These are phyloP conservation scores for Bertia moriformis DNA, from an alignment of 2,329 filamentous ascomycete genomes.

Conservation along the genomic window DNA sequence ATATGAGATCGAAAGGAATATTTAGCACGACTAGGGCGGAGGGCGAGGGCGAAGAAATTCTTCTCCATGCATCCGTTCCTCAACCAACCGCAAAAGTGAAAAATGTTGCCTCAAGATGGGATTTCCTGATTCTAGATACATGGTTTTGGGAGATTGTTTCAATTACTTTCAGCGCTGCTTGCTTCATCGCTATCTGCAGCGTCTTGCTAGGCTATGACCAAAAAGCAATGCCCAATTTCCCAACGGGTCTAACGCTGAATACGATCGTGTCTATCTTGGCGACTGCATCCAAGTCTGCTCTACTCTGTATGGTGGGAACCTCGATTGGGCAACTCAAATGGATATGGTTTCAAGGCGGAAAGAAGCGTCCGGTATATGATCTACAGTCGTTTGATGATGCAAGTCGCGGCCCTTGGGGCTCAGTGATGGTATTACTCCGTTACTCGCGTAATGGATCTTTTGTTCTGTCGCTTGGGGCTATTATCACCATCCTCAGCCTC, in stretches of 20 bases:
- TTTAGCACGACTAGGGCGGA: too few relatives aligned
- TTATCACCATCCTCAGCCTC: not conserved
- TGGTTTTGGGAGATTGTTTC: not conserved
- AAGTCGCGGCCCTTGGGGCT: conserved; percentile 12
- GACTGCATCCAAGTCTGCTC: conserved; percentile 12
- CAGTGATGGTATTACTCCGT: conserved; percentile 2
- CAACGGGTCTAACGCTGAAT: conserved; percentile 8
- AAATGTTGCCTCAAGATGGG: too few relatives aligned
- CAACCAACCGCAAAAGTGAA: too few relatives aligned
- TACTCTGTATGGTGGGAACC: conserved; percentile 14
- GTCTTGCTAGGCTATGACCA: not conserved
- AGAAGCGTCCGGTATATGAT: conserved; percentile 8
- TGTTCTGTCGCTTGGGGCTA: not conserved
- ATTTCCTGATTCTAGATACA: not conserved
- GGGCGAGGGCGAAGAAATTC: too few relatives aligned
- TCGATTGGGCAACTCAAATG: conserved; percentile 20
- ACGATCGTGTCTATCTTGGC: conserved; percentile 16
- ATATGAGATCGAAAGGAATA: too few relatives aligned
- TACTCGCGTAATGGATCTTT: too few relatives aligned
- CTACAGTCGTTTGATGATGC: conserved; percentile 13
- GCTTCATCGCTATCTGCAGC: not conserved
- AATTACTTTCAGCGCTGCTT: not conserved
- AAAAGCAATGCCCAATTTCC: not conserved
- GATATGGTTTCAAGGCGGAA: conserved; percentile 9
- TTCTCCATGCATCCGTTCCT: too few relatives aligned